phyloP scores from a whole-genome alignment of 345 rosid species.

The Mangifera indica region DNA sequence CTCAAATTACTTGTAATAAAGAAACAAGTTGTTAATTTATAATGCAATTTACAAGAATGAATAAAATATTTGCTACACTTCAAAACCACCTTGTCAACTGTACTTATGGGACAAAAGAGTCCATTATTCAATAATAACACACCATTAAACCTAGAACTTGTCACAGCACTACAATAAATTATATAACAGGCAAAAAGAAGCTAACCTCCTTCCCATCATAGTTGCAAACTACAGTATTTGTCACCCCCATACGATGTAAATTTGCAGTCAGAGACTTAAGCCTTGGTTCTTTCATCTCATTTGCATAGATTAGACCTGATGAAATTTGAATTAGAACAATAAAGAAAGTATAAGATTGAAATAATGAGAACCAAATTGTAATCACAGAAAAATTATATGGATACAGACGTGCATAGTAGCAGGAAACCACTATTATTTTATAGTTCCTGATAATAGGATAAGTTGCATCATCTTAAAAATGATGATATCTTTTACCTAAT shows the following conservation, averaged over 20 bases:
- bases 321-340: constrained; percentile 21
- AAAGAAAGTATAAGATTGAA: constrained; percentile 3
- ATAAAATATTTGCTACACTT: background rate
- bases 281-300: constrained; percentile 82
- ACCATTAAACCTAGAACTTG: background rate
- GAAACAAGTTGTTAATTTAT: background rate
- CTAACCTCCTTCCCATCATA: constrained; percentile 97
- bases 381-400: too few relatives aligned
- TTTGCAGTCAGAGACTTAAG: constrained; percentile 88
- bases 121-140: background rate
- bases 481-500: background rate
- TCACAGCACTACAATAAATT: background rate
- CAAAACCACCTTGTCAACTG: background rate
- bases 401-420: too few relatives aligned
- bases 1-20: background rate
- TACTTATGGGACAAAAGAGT: background rate
- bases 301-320: constrained; percentile 83
- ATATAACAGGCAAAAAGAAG: constrained; percentile 10
- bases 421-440: too few relatives aligned
- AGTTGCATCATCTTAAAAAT: too few relatives aligned
- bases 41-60: background rate
- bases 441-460: too few relatives aligned
- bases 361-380: background rate
- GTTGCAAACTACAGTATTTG: constrained; percentile 86
- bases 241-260: constrained; percentile 93